Conservation (phyloP, 768 basidiomycete species). For the Termitomyces sp. region DNA sequence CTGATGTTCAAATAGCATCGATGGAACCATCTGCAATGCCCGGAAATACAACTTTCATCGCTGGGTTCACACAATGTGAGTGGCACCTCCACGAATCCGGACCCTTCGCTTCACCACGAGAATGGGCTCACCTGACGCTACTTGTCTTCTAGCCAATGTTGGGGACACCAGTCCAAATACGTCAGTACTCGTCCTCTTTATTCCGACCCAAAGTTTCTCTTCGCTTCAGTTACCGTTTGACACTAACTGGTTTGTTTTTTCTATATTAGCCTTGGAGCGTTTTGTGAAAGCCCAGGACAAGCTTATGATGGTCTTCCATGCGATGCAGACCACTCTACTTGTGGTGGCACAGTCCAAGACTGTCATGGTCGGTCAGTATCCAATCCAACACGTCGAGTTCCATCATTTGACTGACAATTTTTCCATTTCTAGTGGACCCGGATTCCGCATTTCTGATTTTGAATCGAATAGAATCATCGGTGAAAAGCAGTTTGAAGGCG, state of each 20-base stretch:
- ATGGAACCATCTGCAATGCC: conserved; percentile 66
- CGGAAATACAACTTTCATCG: conserved; percentile 68
- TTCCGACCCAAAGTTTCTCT: conserved; percentile 1
- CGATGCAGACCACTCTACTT: conserved; percentile 72
- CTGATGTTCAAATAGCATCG: conserved; percentile 39
- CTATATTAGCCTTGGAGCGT: conserved; percentile 55
- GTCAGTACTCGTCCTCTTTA: conserved; percentile 40
- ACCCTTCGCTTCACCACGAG: not conserved
- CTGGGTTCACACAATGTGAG: conserved; percentile 74
- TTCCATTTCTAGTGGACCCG: conserved; percentile 55
- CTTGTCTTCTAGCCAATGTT: conserved; percentile 59
- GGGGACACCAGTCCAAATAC: conserved; percentile 81
- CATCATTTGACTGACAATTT: not conserved
- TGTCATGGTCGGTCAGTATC: conserved; percentile 64
- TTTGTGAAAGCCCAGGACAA: conserved; percentile 76
- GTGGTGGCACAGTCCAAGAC: conserved; percentile 63
- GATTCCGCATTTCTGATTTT: conserved; percentile 73
- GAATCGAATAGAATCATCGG: conserved; percentile 76
- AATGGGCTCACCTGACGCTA: conserved; percentile 8
- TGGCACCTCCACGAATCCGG: not conserved
- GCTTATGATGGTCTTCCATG: conserved; percentile 65
- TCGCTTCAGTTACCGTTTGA: conserved; percentile 6
- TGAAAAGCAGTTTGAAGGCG: conserved; percentile 65
- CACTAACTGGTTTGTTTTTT: not conserved
- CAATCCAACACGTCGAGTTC: not conserved